A percentile compares a stretch with the other conserved stretches of the same genome.
phyloP scores from a whole-genome alignment of 345 rosid genomes.

The Lenwebbia sp. region DNA sequence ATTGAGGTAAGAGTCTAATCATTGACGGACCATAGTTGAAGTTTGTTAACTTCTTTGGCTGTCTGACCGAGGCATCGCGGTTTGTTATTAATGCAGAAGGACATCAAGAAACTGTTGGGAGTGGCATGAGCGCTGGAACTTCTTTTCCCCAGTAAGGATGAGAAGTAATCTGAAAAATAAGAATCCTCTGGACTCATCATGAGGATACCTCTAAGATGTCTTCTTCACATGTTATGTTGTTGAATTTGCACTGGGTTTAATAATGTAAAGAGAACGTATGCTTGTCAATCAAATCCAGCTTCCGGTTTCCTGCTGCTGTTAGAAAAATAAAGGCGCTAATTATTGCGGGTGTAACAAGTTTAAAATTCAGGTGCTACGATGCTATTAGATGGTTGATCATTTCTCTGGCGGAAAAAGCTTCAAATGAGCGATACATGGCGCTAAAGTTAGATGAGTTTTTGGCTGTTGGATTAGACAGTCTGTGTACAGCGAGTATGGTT shows the following conservation, averaged over 20 bases:
- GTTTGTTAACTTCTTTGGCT: background rate
- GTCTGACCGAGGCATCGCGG: background rate
- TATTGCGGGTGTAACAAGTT: background rate
- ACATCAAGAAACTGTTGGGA: constrained; percentile 60
- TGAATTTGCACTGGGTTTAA: background rate
- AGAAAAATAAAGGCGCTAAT: background rate
- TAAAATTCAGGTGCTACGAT: background rate
- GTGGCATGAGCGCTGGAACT: constrained; percentile 5
- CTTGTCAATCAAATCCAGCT: background rate
- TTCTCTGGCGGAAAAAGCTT: background rate
- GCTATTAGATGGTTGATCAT: background rate
- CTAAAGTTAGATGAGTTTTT: background rate
- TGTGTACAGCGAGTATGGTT: background rate
- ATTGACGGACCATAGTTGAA: background rate
- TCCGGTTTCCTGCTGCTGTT: background rate
- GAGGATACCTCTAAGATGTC: background rate
- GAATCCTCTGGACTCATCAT: background rate
- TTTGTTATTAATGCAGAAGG: constrained; percentile 32
- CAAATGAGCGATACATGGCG: background rate
- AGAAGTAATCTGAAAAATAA: background rate
- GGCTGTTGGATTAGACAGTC: background rate
- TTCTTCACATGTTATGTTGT: background rate
- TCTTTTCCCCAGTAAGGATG: background rate
- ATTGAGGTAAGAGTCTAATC: constrained; percentile 49
- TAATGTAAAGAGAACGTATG: background rate